phyloP scores from a whole-genome alignment of 345 rosid genomes.

The Boechera stricta region DNA sequence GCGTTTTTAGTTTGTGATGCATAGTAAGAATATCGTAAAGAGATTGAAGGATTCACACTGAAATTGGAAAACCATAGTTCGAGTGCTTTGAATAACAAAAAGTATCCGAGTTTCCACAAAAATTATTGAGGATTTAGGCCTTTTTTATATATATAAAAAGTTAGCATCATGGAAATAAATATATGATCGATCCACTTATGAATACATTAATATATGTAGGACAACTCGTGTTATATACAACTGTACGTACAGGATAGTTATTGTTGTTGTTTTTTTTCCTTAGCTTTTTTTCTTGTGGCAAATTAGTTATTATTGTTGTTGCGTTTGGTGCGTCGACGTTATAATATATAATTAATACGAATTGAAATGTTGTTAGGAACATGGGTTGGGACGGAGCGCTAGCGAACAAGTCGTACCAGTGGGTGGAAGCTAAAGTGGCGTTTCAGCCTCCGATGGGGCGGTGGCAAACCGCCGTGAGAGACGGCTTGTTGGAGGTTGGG shows the following conservation, averaged over 20 bases:
- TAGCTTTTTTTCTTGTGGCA: too few species aligned
- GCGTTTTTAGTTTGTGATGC: background rate
- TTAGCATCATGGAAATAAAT: slow-evolving; percentile 2
- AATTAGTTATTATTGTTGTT: background rate
- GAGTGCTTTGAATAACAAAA: background rate
- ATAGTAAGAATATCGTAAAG: too few species aligned
- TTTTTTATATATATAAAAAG: background rate
- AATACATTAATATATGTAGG: slow-evolving; percentile 11
- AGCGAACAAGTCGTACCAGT: slow-evolving; percentile 59
- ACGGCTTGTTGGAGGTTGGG: slow-evolving; percentile 68
- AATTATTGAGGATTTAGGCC: background rate
- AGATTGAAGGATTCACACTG: background rate
- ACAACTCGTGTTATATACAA: background rate
- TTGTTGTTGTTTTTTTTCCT: too few species aligned
- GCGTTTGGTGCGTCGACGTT: slow-evolving; percentile 14
- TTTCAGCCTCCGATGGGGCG: slow-evolving; percentile 52
- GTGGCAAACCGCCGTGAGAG: slow-evolving; percentile 82
- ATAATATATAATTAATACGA: background rate
- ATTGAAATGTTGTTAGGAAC: slow-evolving; percentile 36
- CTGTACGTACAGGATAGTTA: background rate
- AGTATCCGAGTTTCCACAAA: background rate
- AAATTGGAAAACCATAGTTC: background rate
- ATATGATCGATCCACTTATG: background rate
- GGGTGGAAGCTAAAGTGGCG: slow-evolving; percentile 72
- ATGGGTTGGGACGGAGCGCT: slow-evolving; percentile 61